Base-by-base conservation (phyloP, 495 filamentous ascomycete species). In the Aspergillus ostianus region DNA sequence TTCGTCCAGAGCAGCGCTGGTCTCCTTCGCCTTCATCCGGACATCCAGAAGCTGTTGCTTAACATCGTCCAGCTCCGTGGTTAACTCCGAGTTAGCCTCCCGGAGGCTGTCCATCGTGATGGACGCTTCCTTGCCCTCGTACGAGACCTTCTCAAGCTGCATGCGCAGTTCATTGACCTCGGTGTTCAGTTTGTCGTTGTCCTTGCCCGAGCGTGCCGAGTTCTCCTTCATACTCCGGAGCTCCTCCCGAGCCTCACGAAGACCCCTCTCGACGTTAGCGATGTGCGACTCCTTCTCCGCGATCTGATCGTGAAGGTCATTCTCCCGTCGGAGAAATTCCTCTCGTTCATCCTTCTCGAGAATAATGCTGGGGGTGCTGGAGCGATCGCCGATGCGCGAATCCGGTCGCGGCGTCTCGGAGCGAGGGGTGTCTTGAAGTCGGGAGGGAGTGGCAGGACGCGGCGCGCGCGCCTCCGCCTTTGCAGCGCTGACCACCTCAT, bases 21-120 rank as follows among this genome's bases (percentile, higher is more conserved):
- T 96, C 75, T 97, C 95, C 78, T 92, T 94, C 51, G 93, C 92
- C 64, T 84, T 90, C 90, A 98, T 95, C 74, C 91, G 91, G 30
- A 93, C 90, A 74, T 98, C 92, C 4, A 98, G 82, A 56, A 98
- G 87, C 64, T 97, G 91, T 69, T 98, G 95, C 76, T 98, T 98
- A 45, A 98, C 85, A 45, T 97, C 93, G 67, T 98, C 93, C 19
- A 98, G 75, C 70, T 98, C 94, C 13, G 85, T 69, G 0, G 93
- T 97, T 27, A 98, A 84, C 70, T 98, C 94, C 0, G 88, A 77
- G 67, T 98, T 98, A 46, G 93, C 94, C 67, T 98, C 94, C 69
- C 97, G 96, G 18, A 98, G 80, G 19, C 91, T 88, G 71, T 98
- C 94, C 90, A 98, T 97, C 15, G 94, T 98, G 67, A 98, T 98